Base-by-base conservation (phyloP, 768 basidiomycete genomes). In the Leccinum disarticulatum region DNA sequence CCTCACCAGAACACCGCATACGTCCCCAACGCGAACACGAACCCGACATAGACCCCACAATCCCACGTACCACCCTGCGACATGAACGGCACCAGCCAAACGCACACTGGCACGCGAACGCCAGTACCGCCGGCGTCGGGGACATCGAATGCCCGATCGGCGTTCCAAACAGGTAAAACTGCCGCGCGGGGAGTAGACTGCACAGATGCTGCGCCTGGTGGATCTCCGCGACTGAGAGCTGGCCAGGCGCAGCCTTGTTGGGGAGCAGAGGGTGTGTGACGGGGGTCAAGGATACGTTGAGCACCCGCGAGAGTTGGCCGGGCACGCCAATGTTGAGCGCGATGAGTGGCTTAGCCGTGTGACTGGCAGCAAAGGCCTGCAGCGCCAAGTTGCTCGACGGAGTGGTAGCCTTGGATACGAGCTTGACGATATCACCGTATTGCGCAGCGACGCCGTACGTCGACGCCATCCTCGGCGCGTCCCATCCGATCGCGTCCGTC, bases 301-400 rank as follows among this genome's bases (percentile, higher is more conserved):
- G 79, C 55, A 98, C 82, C 30, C 97, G 84, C 4, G 95, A 95
- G 69, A 98, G 81, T 73, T 98, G 95, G 13, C 97, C 97, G 52
- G 85, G 83, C 17, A 80, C 68, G 17, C 94, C 93, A 87, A 96
- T 95, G 75, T 98, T 98, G 77, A 98, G 89, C 5, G 95, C 93
- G 58, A 99, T 86, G 67, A 98, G 80, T 2, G 95, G 96, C 69
- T 93, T 96, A 13, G 84, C 74, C 14, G 77, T 73, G 2, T 80
- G 77, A 30, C 79, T 77, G 15, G 80, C 69, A 46, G 86, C 87
- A 69, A 98, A 99, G 10, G 82, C 73, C 55, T 87, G 83, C 56
- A 98, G 80, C 1, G 82, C 77, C 63, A 94, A 83, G 76, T 98
- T 98, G 70, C 95, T 93, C 61, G 83, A 77, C 19, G 93, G 64